phyloP scores from a whole-genome alignment of 495 filamentous ascomycete species.

The Neurospora cerealis region DNA sequence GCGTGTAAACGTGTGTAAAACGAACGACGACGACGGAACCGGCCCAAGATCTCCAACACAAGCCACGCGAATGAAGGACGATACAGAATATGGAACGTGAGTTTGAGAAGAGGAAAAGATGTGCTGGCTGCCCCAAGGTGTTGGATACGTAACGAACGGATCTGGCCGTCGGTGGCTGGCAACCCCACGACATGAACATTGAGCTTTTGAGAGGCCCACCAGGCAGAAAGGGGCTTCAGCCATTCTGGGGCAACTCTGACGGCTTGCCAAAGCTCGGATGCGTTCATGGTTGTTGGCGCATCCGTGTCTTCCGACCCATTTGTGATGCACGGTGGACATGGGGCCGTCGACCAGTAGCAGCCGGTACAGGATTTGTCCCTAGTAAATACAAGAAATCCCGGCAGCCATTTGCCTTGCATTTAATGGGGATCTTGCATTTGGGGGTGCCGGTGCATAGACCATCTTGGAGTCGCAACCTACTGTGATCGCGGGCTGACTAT shows the following conservation, averaged over 20 bases:
- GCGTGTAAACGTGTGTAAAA: slow-evolving; percentile 1
- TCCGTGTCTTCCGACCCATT: slow-evolving; percentile 7
- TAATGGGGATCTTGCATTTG: too few relatives aligned
- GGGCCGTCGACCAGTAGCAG: background rate
- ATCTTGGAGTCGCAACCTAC: too few relatives aligned
- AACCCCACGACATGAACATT: slow-evolving; percentile 10
- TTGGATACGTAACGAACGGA: slow-evolving; percentile 9
- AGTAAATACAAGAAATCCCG: too few relatives aligned
- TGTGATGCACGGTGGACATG: slow-evolving; percentile 3
- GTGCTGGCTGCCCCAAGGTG: slow-evolving; percentile 1
- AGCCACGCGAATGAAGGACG: slow-evolving; percentile 14
- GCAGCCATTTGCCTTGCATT: too few relatives aligned
- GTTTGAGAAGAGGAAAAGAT: slow-evolving; percentile 13
- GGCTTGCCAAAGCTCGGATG: slow-evolving; percentile 5
- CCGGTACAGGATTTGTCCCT: background rate
- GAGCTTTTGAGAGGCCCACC: slow-evolving; percentile 7
- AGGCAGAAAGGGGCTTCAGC: slow-evolving; percentile 9
- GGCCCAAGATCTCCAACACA: slow-evolving; percentile 10
- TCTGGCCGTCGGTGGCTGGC: slow-evolving; percentile 9
- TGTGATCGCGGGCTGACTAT: too few relatives aligned
- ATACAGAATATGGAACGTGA: slow-evolving; percentile 14
- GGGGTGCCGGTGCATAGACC: too few relatives aligned
- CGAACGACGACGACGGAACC: slow-evolving; percentile 11
- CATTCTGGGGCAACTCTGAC: slow-evolving; percentile 1
- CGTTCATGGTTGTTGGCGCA: slow-evolving; percentile 1